Conservation (phyloP, 192 early-diverging fungal genomes). For the Coemansia sp. region DNA sequence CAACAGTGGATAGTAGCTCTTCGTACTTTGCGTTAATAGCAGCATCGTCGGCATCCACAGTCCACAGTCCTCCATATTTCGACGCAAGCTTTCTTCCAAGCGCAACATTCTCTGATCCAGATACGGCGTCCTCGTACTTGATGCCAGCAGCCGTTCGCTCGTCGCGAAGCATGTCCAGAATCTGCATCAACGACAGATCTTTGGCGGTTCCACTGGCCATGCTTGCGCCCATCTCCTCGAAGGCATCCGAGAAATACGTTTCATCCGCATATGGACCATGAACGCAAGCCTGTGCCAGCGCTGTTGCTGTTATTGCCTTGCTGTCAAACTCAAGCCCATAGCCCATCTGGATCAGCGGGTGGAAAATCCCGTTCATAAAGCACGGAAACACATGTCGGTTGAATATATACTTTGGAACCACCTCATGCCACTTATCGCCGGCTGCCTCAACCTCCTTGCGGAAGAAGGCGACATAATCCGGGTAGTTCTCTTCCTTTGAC, state of each 20-base stretch:
- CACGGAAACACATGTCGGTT: slow-evolving; percentile 47
- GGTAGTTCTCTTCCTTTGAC: slow-evolving; percentile 45
- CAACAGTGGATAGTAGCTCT: slow-evolving; percentile 43
- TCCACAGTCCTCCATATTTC: slow-evolving; percentile 52
- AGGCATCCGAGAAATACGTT: slow-evolving; percentile 17
- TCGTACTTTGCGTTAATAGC: slow-evolving; percentile 39
- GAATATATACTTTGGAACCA: slow-evolving; percentile 51
- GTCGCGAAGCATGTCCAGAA: slow-evolving; percentile 32
- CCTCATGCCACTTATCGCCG: slow-evolving; percentile 40
- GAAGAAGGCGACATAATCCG: slow-evolving; percentile 57
- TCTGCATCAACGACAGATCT: slow-evolving; percentile 34
- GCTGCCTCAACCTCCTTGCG: slow-evolving; percentile 41
- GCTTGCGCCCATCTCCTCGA: slow-evolving; percentile 11
- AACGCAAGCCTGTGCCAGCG: slow-evolving; percentile 55
- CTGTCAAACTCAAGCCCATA: slow-evolving; percentile 65
- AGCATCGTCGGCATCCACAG: slow-evolving; percentile 25
- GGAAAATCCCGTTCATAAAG: slow-evolving; percentile 56
- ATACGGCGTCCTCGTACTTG: slow-evolving; percentile 1
- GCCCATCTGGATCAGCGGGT: slow-evolving; percentile 66
- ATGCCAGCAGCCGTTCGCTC: slow-evolving; percentile 33
- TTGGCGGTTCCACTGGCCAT: neutral
- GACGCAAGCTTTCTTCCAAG: slow-evolving; percentile 8
- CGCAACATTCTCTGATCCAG: neutral
- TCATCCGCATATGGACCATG: slow-evolving; percentile 12
- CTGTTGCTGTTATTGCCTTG: slow-evolving; percentile 56